Evolutionary conservation across 495 filamentous ascomycete species (phyloP).

Genomic region (Hyaloscypha finlandica): DNA sequence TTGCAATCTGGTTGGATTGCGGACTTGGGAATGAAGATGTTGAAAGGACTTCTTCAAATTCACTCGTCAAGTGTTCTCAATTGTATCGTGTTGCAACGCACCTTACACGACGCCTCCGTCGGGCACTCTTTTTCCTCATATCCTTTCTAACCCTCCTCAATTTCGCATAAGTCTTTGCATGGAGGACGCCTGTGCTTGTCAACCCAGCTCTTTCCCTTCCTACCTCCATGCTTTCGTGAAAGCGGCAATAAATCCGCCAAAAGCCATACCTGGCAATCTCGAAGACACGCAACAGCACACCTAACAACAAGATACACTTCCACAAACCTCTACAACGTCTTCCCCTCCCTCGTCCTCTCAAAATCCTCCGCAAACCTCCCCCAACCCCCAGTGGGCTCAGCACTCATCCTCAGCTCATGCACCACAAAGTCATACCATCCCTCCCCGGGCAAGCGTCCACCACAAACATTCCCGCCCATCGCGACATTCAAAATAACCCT

Average conservation of each 20-base stretch:
- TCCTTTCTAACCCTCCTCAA: too few species aligned
- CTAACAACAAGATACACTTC: not conserved
- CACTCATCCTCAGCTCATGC: constrained; percentile 39
- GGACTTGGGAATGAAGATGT: not conserved
- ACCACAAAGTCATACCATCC: constrained; percentile 46
- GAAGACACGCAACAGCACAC: too few species aligned
- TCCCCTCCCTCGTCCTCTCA: constrained; percentile 37
- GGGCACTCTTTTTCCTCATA: not conserved
- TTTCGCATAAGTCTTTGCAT: too few species aligned
- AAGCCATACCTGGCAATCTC: too few species aligned
- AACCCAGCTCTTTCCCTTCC: too few species aligned
- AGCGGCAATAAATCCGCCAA: too few species aligned
- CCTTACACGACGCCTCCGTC: not conserved
- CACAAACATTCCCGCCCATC: constrained; percentile 48
- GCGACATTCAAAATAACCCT: constrained; percentile 45
- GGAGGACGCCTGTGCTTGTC: too few species aligned
- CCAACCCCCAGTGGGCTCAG: constrained; percentile 45
- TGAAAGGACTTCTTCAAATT: not conserved
- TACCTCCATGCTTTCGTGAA: too few species aligned
- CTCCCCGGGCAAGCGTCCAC: constrained; percentile 39
- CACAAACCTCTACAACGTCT: constrained; percentile 13
- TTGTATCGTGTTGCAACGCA: too few species aligned
- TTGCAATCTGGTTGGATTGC: not conserved
- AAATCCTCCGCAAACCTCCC: constrained; percentile 41
- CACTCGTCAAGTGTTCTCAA: too few species aligned